A percentile compares a stretch with the other conserved stretches of the same genome.
Conservation (phyloP, 805 yeast genomes). For the Candida fluviatilis region DNA sequence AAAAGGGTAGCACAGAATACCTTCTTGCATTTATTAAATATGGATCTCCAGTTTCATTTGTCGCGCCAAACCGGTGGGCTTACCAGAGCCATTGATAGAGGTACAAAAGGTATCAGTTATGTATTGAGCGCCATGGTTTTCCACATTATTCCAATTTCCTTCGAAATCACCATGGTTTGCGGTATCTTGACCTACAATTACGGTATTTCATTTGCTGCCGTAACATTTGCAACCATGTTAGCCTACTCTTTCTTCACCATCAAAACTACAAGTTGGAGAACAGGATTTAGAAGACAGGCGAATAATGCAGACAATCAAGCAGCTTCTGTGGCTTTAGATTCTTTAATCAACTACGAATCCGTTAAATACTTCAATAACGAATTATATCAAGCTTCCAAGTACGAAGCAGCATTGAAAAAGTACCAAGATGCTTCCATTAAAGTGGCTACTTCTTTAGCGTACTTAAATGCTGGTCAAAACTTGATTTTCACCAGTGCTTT, state of each 20-base stretch:
- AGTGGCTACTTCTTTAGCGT: constrained; percentile 82
- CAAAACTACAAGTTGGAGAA: constrained; percentile 93
- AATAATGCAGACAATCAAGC: constrained; percentile 93
- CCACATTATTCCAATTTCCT: constrained; percentile 88
- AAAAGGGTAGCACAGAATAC: constrained; percentile 85
- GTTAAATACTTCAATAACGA: constrained; percentile 95
- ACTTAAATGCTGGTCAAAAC: constrained; percentile 75
- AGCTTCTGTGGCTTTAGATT: constrained; percentile 92
- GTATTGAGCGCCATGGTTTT: constrained; percentile 96
- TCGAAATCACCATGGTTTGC: constrained; percentile 90
- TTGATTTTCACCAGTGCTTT: constrained; percentile 81
- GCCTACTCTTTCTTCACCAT: constrained; percentile 85
- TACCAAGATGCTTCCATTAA: constrained; percentile 76
- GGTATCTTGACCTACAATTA: constrained; percentile 92
- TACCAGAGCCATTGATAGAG: constrained; percentile 94
- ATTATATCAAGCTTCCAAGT: constrained; percentile 68
- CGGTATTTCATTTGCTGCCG: constrained; percentile 84
- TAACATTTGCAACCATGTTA: constrained; percentile 84
- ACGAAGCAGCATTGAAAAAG: constrained; percentile 64
- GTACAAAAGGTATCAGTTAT: constrained; percentile 94
- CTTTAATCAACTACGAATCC: constrained; percentile 89
- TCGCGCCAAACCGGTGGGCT: constrained; percentile 93
- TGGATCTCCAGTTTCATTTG: constrained; percentile 88
- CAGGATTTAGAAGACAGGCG: constrained; percentile 80
- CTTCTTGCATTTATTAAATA: constrained; percentile 72